Base-by-base conservation (phyloP, 495 filamentous ascomycete species). In the Annulohypoxylon stygium region DNA sequence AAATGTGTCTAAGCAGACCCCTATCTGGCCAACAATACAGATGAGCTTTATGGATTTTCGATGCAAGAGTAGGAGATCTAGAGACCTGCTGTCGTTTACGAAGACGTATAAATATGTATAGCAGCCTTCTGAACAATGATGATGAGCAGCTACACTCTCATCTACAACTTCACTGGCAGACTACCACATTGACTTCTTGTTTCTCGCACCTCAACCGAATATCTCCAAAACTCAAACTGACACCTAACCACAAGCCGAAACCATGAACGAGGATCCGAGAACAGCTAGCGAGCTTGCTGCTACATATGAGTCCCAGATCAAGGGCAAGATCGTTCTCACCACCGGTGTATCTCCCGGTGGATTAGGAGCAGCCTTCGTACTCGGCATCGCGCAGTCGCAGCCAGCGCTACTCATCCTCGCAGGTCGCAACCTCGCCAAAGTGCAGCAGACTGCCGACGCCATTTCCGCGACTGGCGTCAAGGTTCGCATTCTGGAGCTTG, bases 261-360 rank as follows among this genome's bases (percentile, higher is more conserved):
- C 10, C 51, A 55, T 55, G 51, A 55, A 55, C 26, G 25, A 16
- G 3, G 51, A 55, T 14, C 51, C 51, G 5, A 60, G 57, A 45
- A 43, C 68, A 20, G 68, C 61, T 16, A 61, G 54, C 55, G 68
- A 65, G 1, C 68, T 71, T 16, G 61, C 61, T 3, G 33, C 30
- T 12, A 10, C 23, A 6, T 65, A 71, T 51, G 68, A 43, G 33
- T 59, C 61, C 6, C 54, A 60, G 3, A 73, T 75, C 45, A 61
- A 65, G 54, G 69, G 64, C 25, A 75, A 73, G 20, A 33, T 75
- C 47, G 64, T 84, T 25, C 76, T 85, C 0, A 76, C 79, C 9
- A 86, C 83, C 2, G 83, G 83, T 5, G 77, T 81, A 1, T 78
- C 79, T 2, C 71, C 75, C 1, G 68, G 71, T 4, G 75, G 78